Evolutionary conservation across 257 asterid species (phyloP).

Genomic region (Solanum ossicruentum): DNA sequence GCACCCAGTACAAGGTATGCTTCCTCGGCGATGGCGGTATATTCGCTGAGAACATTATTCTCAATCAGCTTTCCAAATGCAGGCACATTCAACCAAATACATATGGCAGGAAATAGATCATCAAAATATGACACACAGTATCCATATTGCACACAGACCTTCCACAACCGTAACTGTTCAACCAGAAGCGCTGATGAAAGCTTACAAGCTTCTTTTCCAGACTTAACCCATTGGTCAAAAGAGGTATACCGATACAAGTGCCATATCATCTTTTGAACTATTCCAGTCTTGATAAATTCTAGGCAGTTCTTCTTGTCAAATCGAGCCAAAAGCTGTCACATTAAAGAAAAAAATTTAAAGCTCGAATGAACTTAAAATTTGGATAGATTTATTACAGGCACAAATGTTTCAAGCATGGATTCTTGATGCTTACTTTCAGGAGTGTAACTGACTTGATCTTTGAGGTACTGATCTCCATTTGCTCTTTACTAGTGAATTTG

Average conservation of each 20-base stretch:
- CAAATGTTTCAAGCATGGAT: background rate
- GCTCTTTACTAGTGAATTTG: conserved; percentile 45
- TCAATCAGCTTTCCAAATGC: conserved; percentile 39
- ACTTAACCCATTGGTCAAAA: conserved; percentile 58
- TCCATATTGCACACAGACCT: conserved; percentile 60
- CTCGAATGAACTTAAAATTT: background rate
- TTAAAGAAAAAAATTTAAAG: background rate
- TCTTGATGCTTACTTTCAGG: conserved; percentile 43
- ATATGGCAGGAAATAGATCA: conserved; percentile 51
- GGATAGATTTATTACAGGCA: background rate
- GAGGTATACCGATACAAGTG: conserved; percentile 62
- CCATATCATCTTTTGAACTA: conserved; percentile 64
- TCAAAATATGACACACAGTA: conserved; percentile 51
- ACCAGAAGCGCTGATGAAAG: conserved; percentile 69
- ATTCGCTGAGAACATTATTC: conserved; percentile 43
- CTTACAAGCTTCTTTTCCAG: conserved; percentile 58
- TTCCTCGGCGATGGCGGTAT: conserved; percentile 60
- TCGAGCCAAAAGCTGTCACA: conserved; percentile 67
- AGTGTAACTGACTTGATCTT: conserved; percentile 70
- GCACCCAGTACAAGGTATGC: conserved; percentile 62
- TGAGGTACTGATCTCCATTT: conserved; percentile 38
- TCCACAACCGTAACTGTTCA: conserved; percentile 83
- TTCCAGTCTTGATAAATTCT: conserved; percentile 45
- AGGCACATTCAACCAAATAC: conserved; percentile 71
- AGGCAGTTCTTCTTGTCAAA: conserved; percentile 46